These are phyloP conservation scores for Scenedesmus sp. DNA, from an alignment of 163 green algal species.

Conservation along the genomic window DNA sequence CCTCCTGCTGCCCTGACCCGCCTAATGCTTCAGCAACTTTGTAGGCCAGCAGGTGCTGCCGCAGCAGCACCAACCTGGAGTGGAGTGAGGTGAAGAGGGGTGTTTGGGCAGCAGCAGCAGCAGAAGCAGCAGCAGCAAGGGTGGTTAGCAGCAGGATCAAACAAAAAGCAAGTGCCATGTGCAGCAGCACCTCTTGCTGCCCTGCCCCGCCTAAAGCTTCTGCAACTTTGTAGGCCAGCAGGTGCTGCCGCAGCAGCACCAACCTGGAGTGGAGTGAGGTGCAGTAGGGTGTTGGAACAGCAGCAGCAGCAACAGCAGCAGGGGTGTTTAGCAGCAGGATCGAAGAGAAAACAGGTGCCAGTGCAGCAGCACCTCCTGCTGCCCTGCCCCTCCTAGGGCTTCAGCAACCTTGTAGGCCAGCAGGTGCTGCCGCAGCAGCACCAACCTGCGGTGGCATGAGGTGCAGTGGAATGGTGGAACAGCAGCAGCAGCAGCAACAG, in stretches of 20 bases:
- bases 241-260: too few species aligned
- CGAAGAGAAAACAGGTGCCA: neutral
- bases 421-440: slow-evolving; percentile 80
- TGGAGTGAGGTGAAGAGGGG: neutral
- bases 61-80: slow-evolving; percentile 73
- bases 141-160: too few species aligned
- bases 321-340: neutral
- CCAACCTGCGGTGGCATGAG: slow-evolving; percentile 66
- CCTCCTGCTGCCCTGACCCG: slow-evolving; percentile 61
- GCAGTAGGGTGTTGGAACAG: too few species aligned
- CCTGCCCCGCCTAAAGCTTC: too few species aligned
- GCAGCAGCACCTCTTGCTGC: too few species aligned
- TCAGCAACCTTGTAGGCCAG: slow-evolving; percentile 82
- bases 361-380: neutral
- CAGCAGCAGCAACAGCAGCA: neutral
- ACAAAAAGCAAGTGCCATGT: too few species aligned
- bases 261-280: too few species aligned
- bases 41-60: slow-evolving; percentile 89
- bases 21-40: slow-evolving; percentile 70
- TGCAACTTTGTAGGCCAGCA: too few species aligned
- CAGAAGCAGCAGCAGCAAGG: too few species aligned
- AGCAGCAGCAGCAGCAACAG: too few species aligned
- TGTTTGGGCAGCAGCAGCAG: too few species aligned
- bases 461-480: too few species aligned
- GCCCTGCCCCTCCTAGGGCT: neutral